A percentile compares a stretch with the other conserved stretches of the same genome.
Evolutionary conservation across 2,329 filamentous ascomycete genomes (phyloP).

Genomic region (Chaetomiaceae sp.): DNA sequence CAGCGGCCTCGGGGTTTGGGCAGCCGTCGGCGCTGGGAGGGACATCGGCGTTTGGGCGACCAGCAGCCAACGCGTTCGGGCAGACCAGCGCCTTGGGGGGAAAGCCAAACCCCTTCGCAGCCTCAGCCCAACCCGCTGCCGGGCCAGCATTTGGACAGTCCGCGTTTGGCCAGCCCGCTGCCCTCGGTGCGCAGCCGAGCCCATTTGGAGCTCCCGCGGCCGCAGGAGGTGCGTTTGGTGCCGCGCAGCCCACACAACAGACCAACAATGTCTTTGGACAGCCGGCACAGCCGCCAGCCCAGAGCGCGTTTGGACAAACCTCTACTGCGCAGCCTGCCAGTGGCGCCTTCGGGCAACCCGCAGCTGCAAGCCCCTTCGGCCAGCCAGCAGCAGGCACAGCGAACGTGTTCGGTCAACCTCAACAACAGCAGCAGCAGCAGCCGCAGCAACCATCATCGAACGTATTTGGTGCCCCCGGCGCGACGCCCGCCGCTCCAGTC

Average conservation of each 20-base stretch:
- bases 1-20: constrained; percentile 33
- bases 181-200: constrained; percentile 25
- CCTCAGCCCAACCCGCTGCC: constrained; percentile 26
- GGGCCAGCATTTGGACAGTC: constrained; percentile 21
- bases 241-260: constrained; percentile 13
- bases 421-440: constrained; percentile 8
- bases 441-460: constrained; percentile 18
- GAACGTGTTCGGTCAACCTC: constrained; percentile 17
- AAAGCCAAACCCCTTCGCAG: constrained; percentile 27
- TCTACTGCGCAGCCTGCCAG: constrained; percentile 1
- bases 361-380: constrained; percentile 26
- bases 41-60: constrained; percentile 27
- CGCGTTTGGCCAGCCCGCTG: constrained; percentile 29
- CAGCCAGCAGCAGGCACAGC: constrained; percentile 15
- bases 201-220: constrained; percentile 31
- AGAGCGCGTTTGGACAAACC: constrained; percentile 26
- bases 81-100: constrained; percentile 25
- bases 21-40: constrained; percentile 25
- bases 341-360: constrained; percentile 32
- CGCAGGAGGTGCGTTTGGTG: constrained; percentile 20
- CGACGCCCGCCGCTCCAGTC: constrained; percentile 14
- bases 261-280: constrained; percentile 27
- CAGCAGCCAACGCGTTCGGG: constrained; percentile 23
- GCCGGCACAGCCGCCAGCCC: constrained; percentile 19
- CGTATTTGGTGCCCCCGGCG: constrained; percentile 22